Evolutionary conservation across 257 asterid genomes (phyloP).

Genomic region (Thymus mandschuricus): DNA sequence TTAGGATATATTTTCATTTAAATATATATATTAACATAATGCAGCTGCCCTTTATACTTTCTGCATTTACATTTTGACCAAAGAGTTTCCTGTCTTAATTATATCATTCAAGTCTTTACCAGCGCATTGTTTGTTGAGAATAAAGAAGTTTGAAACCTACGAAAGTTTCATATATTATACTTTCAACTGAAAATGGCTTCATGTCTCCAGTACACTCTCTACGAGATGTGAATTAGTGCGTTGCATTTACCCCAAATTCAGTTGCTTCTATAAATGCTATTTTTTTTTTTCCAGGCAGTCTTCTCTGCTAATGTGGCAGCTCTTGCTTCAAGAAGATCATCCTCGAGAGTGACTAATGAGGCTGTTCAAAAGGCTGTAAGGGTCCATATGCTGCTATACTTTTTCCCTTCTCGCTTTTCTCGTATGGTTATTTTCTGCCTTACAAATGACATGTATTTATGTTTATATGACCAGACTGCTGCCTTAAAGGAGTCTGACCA

Average conservation of each 20-base stretch:
- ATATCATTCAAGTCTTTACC: background rate
- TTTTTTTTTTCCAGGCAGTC: slow-evolving; percentile 49
- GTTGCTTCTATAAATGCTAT: slow-evolving; percentile 11
- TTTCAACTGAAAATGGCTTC: background rate
- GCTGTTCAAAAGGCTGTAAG: slow-evolving; percentile 89
- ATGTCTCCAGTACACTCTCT: background rate
- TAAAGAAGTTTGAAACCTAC: slow-evolving; percentile 14
- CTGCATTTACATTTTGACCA: background rate
- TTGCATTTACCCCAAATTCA: background rate
- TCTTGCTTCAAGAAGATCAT: slow-evolving; percentile 76
- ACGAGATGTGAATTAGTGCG: slow-evolving; percentile 11
- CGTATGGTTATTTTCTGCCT: background rate
- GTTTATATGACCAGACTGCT: slow-evolving; percentile 53
- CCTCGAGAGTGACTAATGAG: slow-evolving; percentile 71
- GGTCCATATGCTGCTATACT: slow-evolving; percentile 16
- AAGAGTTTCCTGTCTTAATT: background rate
- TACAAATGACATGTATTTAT: background rate
- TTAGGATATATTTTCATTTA: background rate
- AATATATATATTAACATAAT: background rate
- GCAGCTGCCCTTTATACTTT: background rate
- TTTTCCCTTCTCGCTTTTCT: background rate
- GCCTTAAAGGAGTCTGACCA: slow-evolving; percentile 73
- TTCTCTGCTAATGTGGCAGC: slow-evolving; percentile 73
- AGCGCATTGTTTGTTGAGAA: background rate
- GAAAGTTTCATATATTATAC: background rate